A percentile compares a stretch with the other conserved stretches of the same genome.
These are phyloP conservation scores for Tricholoma sp. DNA, from an alignment of 768 basidiomycete genomes.

Conservation along the genomic window DNA sequence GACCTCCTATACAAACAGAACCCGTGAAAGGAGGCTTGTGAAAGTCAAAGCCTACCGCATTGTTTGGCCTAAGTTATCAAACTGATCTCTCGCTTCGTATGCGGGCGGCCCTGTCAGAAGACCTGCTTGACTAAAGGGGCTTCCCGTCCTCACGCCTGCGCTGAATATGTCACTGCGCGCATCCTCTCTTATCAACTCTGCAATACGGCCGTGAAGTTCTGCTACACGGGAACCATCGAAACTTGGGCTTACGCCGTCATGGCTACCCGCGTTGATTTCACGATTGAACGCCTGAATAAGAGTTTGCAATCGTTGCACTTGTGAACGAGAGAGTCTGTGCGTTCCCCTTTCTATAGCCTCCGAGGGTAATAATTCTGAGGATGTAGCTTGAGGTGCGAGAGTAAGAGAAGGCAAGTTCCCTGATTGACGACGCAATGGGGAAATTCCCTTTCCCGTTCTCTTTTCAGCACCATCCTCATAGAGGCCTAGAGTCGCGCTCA, in stretches of 20 bases:
- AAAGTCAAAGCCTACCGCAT: too few relatives aligned
- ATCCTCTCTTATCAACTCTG: conserved; percentile 6
- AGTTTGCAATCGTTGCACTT: conserved; percentile 4
- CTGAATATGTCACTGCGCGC: neutral
- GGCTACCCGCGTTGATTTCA: neutral
- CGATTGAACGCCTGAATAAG: conserved; percentile 3
- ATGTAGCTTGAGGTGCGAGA: neutral
- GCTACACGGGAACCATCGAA: conserved; percentile 1
- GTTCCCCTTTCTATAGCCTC: neutral
- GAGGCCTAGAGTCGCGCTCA: neutral
- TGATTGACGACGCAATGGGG: neutral
- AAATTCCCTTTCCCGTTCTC: neutral
- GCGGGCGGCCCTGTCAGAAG: neutral
- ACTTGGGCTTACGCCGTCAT: neutral
- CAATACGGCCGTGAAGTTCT: conserved; percentile 2
- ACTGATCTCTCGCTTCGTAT: neutral
- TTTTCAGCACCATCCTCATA: neutral
- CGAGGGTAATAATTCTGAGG: neutral
- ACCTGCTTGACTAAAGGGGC: neutral
- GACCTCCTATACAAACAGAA: too few relatives aligned
- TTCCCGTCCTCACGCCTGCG: neutral
- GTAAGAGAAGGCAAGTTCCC: neutral
- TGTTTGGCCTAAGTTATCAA: neutral
- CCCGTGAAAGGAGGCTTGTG: too few relatives aligned
- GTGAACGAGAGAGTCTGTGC: neutral